Evolutionary conservation across 257 asterid species (phyloP), one percentile per base, ranked within the genome.

Genomic region (Rauvolfia tetraphylla): DNA sequence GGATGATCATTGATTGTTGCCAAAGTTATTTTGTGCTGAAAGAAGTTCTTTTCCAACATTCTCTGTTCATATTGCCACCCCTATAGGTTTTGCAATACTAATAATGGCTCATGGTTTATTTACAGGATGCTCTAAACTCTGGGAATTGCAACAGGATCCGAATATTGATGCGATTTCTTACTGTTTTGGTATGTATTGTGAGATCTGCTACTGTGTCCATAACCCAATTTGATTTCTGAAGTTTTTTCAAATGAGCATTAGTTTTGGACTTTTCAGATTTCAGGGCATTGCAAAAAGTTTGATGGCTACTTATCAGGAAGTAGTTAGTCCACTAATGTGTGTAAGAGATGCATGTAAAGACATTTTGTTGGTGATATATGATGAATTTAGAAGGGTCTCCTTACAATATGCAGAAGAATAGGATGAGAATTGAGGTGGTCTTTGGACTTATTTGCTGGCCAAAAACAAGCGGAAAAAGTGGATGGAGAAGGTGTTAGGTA

Each of bases 141-240:
- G 99, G 94, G 78, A 82, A 87, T 77, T 92, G 92, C 82, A 88
- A 89, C 86, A 83, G 81, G 84, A 89, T 88, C 63, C 98, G 99
- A 46, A 82, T 91, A 84, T 91, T 91, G 74, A 86, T 90, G 96
- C 90, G 98, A 56, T 95, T 92, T 85, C 85, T 91, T 78, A 92
- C 98, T 67, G 97, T 79, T 79, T 83, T 95, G 97, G 98, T 95
- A 89, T 66, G 93, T 82, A 49, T 49, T 33, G 31, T 75, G 62
- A 13, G n/a, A 77, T 68, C 69, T 51, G 67, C 54, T 39, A 36
- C 27, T 33, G 1, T n/a, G 20, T 23, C 41, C 65, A 72, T 53
- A 29, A 22, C 3, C 2, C 56, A 53, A 53, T 53, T 53, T 22
- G 59, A 53, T 5, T 3, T 53, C 59, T 53, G 25, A 53, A 53